Evolutionary conservation across 2,329 filamentous ascomycete species (phyloP).

Genomic region (Beauveria scarabaeidicola): DNA sequence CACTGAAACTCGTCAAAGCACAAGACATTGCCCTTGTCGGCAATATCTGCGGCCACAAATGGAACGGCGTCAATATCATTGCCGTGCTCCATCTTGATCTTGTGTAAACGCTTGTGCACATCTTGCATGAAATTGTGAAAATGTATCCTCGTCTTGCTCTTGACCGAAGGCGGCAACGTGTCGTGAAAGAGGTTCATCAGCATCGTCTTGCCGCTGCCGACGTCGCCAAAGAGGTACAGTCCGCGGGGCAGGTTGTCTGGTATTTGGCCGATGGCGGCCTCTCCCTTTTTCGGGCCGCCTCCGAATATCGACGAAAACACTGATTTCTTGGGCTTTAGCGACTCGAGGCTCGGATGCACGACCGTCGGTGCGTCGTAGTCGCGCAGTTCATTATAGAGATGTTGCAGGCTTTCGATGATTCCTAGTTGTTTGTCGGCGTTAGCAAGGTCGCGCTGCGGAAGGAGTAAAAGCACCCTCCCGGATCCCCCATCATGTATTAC

Average conservation of each 20-base stretch:
- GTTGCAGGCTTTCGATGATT: conserved; percentile 82
- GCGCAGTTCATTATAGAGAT: conserved; percentile 74
- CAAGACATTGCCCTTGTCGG: conserved; percentile 71
- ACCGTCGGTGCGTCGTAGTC: conserved; percentile 67
- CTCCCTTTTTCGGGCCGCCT: conserved; percentile 33
- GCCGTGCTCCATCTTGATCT: conserved; percentile 80
- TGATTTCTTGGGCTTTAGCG: conserved; percentile 45
- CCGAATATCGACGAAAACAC: conserved; percentile 56
- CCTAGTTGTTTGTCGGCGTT: conserved; percentile 35
- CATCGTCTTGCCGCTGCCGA: conserved; percentile 98
- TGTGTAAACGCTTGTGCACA: conserved; percentile 83
- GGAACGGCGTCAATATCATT: conserved; percentile 85
- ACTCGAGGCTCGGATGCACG: conserved; percentile 67
- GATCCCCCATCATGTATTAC: conserved; percentile 34
- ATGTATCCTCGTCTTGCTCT: conserved; percentile 83
- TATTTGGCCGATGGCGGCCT: conserved; percentile 42
- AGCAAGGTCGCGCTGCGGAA: background rate
- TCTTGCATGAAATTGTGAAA: conserved; percentile 99
- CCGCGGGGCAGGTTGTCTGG: conserved; percentile 74
- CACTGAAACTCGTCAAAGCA: conserved; percentile 99
- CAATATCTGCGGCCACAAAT: conserved; percentile 91
- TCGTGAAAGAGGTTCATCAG: conserved; percentile 98
- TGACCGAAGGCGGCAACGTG: conserved; percentile 72
- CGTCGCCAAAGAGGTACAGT: conserved; percentile 91
- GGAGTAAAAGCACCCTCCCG: too few species aligned